These are phyloP conservation scores for Aphanomyces astaci DNA, from an alignment of 352 stramenopile genomes.

Conservation along the genomic window DNA sequence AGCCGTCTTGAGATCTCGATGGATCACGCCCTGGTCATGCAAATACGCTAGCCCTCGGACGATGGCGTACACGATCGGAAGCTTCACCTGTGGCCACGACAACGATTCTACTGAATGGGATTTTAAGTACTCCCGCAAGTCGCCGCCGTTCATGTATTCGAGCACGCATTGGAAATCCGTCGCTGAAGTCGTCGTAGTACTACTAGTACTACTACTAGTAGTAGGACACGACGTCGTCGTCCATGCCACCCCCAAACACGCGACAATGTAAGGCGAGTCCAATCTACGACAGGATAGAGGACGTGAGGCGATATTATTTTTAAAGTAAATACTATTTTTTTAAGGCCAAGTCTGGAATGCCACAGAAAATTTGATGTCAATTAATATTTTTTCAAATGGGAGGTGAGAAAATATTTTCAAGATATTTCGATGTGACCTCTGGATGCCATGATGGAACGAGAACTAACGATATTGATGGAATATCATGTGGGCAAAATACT, in stretches of 20 bases:
- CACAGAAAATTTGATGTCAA: too few relatives aligned
- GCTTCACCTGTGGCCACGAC: background rate
- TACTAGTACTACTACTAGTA: too few relatives aligned
- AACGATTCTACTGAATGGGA: background rate
- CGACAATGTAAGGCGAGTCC: background rate
- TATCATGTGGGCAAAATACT: too few relatives aligned
- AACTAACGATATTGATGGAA: too few relatives aligned
- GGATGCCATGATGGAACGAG: too few relatives aligned
- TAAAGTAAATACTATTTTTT: too few relatives aligned
- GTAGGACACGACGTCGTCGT: too few relatives aligned
- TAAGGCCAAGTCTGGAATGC: too few relatives aligned
- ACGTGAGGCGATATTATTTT: too few relatives aligned
- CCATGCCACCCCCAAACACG: background rate
- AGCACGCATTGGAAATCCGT: background rate
- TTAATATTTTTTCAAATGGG: too few relatives aligned
- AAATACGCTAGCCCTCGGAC: background rate
- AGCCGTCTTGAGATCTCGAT: conserved; percentile 13
- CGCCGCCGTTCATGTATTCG: conserved; percentile 21
- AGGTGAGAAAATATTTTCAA: too few relatives aligned
- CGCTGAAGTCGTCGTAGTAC: background rate
- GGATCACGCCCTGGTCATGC: conserved; percentile 6
- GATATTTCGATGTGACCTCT: too few relatives aligned
- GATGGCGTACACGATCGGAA: background rate
- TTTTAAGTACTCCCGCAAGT: conserved; percentile 6
- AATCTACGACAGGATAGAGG: conserved; percentile 1